Evolutionary conservation across 2,329 filamentous ascomycete genomes (phyloP).

Genomic region (Ophiostoma sp.): DNA sequence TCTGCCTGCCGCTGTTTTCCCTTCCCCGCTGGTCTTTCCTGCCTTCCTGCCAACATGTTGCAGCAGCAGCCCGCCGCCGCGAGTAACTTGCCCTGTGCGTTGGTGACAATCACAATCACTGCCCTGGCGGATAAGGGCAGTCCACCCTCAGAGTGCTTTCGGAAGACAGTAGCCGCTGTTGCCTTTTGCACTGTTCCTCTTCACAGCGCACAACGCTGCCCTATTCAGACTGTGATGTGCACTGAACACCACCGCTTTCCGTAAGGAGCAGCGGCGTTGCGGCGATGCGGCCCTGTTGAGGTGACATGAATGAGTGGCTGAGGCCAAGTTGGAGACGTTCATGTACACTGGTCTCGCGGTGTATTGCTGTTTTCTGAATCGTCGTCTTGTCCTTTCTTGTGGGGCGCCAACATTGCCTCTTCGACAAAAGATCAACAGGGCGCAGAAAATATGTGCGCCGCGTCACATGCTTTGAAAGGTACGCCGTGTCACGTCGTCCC

Average conservation of each 20-base stretch:
- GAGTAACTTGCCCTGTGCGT: neutral
- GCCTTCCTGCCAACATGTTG: neutral
- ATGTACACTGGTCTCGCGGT: neutral
- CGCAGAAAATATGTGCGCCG: neutral
- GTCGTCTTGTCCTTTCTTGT: neutral
- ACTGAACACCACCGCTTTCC: neutral
- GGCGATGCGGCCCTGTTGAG: neutral
- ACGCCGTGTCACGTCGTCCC: neutral
- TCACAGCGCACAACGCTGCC: neutral
- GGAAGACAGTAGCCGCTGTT: neutral
- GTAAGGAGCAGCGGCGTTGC: neutral
- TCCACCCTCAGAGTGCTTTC: neutral
- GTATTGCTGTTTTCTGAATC: neutral
- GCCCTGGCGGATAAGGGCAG: neutral
- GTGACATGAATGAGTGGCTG: neutral
- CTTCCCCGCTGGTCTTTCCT: neutral
- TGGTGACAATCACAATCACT: neutral
- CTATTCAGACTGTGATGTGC: neutral
- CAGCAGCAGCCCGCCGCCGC: neutral
- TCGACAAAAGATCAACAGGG: neutral
- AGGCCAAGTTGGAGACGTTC: neutral
- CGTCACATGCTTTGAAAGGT: neutral
- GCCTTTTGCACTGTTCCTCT: neutral
- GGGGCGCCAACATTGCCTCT: neutral
- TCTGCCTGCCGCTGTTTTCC: neutral